Base-by-base conservation (phyloP, 2,329 filamentous ascomycete species). In the Talaromyces sp. region DNA sequence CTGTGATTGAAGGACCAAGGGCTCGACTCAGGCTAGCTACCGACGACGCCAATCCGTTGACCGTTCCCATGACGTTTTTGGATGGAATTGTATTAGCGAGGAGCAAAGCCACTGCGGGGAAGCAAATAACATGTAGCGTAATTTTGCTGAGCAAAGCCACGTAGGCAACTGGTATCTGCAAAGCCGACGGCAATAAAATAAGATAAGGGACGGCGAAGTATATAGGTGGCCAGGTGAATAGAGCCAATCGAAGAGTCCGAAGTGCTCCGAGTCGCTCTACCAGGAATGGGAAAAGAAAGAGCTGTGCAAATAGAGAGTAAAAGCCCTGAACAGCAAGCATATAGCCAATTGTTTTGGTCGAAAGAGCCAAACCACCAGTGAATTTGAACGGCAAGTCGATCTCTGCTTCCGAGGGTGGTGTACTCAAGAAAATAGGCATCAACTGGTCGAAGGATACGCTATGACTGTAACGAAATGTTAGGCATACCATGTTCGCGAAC, bases 401-500 rank as follows among this genome's bases (percentile, higher is more conserved):
- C n/a, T 77, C 69, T 16, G 76, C 73, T 31, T 81, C 66, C 72
- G 84, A 76, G 71, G 83, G 72, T 70, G 83, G 73, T 50, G 91
- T 91, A 75, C 90, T 93, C 72, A 99, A 86, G 69, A 99, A 92
- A 1, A 97, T 90, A 0, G 95, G 93, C 69, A 98, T 88, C 56
- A 98, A 84, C 72, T 96, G 91, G 76, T 99, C 95, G 69, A 96
- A 95, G 0, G 93, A 96, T 77, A 99, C 97, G 12, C 93, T 97
- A 79, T 98, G 93, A 79, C 93, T 96, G 71, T 44, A 65, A 39
- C 35, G 31, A 35, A 12, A 50, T 55, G 71, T 73, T 66, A 76
- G 71, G 46, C 70, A 58, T 68, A 68, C 18, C 12, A 37, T 28
- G 6, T 16, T 28, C 33, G 37, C 11, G 64, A 68, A 93, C 89